These are phyloP conservation scores for Eucalyptus caleyi DNA, from an alignment of 345 rosid species.

Conservation along the genomic window DNA sequence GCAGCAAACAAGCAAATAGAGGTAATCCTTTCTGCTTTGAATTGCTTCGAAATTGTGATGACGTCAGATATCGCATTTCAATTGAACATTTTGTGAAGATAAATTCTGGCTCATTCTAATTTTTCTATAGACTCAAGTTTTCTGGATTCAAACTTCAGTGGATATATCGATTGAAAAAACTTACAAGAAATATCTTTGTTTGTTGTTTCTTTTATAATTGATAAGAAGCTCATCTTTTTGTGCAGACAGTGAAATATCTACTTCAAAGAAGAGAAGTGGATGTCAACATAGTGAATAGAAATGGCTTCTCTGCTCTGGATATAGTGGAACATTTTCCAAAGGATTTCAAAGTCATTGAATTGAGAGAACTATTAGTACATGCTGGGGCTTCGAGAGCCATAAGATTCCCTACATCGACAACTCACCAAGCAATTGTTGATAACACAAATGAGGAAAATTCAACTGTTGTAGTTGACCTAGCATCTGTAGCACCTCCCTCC, in stretches of 20 bases:
- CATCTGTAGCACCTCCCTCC: no score
- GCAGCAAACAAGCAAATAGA: neutral
- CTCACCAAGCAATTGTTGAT: neutral
- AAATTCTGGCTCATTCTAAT: neutral
- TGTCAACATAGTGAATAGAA: no score
- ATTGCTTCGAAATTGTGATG: neutral
- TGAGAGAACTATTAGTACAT: neutral
- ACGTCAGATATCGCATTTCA: neutral
- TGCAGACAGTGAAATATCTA: neutral
- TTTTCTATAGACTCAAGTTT: neutral
- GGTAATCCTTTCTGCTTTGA: neutral
- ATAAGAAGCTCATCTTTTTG: neutral
- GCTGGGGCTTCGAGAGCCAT: neutral
- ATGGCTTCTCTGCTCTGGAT: neutral
- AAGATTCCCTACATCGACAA: no score
- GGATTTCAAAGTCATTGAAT: no score
- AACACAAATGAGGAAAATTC: no score
- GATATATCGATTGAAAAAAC: no score
- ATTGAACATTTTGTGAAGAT: neutral
- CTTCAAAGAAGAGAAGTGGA: neutral
- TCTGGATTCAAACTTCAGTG: no score
- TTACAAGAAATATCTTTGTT: neutral
- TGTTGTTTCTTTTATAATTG: no score
- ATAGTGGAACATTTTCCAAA: neutral
- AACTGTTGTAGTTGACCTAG: no score